Evolutionary conservation across 1,139 yeast genomes (phyloP), one percentile per base, ranked within the genome.

Genomic region (Scheffersomyces illinoinensis): DNA sequence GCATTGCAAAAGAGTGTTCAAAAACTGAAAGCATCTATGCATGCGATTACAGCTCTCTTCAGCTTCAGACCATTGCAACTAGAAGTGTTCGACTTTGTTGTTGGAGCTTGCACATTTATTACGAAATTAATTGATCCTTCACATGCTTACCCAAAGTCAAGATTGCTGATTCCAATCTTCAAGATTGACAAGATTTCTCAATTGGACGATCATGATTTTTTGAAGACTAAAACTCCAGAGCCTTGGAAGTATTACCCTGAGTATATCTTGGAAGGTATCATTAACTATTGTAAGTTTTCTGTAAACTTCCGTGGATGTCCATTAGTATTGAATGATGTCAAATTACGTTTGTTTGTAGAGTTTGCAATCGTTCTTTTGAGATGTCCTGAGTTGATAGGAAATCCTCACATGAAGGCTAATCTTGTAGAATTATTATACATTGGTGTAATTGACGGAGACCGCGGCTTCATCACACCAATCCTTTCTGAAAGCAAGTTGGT

Each of bases 241-340:
- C 96, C 96, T 2, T 92, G 93, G 83, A 89, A 86, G 66, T 90
- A 84, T 69, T 89, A 82, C 62, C 99, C 99, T 0, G 99, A 95
- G 72, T 91, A 86, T 69, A 79, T 90, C 58, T 74, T 95, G 43
- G 98, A 95, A 71, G 96, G 96, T 1, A 82, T 91, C n/a, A 83
- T 91, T 53, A 88, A 86, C 66, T 91, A 90, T 68, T 82, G 93
- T 59, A 85, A 88, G 60, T 88, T 86, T 66, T 81, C 89, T 53
- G 79, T 91, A 1, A 84, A 84, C 64, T 89, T 83, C 67, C 74
- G 75, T 53, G 83, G 82, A 18, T 86, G 86, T 64, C 95, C 95
- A 18, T 74, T 90, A 71, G 76, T 85, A 26, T 74, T 75, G 46
- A 86, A 86, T 66, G 72, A 74, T 49, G 76, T 73, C 21, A 85